Evolutionary conservation across 257 asterid species (phyloP).

Genomic region (Solanum rostratum): DNA sequence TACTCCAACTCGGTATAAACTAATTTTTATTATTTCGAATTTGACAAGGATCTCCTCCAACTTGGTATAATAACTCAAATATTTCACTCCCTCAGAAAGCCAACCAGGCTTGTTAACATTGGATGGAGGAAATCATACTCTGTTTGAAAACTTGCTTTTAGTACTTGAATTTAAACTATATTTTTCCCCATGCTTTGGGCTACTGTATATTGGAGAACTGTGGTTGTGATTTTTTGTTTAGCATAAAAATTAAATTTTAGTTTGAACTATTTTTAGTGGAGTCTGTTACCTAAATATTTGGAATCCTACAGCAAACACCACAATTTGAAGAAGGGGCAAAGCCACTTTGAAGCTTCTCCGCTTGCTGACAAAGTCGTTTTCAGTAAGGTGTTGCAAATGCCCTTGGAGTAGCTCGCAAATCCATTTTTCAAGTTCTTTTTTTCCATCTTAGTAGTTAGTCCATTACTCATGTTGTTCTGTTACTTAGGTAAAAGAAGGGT

Average conservation of each 20-base stretch:
- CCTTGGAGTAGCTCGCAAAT: neutral
- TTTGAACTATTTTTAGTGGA: neutral
- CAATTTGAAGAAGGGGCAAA: conserved; percentile 58
- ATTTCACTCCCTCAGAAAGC: neutral
- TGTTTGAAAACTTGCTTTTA: neutral
- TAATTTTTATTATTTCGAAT: neutral
- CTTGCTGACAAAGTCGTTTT: conserved; percentile 74
- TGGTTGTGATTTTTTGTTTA: neutral
- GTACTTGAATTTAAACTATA: neutral
- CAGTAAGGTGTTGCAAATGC: conserved; percentile 49
- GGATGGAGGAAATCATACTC: neutral
- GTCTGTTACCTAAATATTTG: neutral
- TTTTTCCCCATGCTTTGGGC: neutral
- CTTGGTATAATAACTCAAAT: neutral
- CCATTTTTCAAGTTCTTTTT: neutral
- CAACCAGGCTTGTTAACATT: neutral
- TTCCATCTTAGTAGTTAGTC: neutral
- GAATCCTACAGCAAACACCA: conserved; percentile 52
- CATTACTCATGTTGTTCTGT: neutral
- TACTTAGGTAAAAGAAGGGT: conserved; percentile 75
- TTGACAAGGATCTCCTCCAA: neutral
- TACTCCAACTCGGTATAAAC: no score
- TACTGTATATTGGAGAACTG: neutral
- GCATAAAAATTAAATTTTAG: neutral
- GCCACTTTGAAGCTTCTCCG: conserved; percentile 63